Conservation (phyloP, 306 rosid genomes). For the Glycine tomentella region DNA sequence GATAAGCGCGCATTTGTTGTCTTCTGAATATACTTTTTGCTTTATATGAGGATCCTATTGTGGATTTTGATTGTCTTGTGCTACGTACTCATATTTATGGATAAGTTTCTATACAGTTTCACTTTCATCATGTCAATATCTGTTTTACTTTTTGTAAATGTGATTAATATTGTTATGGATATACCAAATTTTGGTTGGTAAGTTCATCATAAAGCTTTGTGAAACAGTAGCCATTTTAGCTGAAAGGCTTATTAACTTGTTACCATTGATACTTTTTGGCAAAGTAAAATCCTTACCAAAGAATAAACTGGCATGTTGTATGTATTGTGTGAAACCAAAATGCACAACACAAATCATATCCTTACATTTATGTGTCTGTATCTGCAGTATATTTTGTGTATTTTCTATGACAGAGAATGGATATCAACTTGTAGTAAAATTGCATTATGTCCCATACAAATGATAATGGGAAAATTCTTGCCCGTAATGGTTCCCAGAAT, state of each 20-base stretch:
- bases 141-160: slow-evolving; percentile 15
- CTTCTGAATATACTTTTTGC: slow-evolving; percentile 31
- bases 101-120: slow-evolving; percentile 1
- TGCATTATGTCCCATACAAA: no score
- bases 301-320: slow-evolving; percentile 7
- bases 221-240: not conserved
- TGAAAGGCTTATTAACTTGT: slow-evolving; percentile 1
- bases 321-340: slow-evolving; percentile 13
- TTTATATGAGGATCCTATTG: not conserved
- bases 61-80: slow-evolving; percentile 13
- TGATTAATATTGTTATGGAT: not conserved
- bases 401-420: no score
- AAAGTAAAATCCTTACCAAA: not conserved
- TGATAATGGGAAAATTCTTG: not conserved
- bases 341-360: not conserved
- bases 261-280: not conserved
- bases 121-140: not conserved
- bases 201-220: slow-evolving; percentile 1
- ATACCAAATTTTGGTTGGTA: not conserved
- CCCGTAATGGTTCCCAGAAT: slow-evolving; percentile 10
- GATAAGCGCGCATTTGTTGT: slow-evolving; percentile 20
- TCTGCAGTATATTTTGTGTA: no score
- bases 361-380: slow-evolving; percentile 8
- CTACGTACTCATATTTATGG: not conserved
- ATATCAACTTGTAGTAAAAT: slow-evolving; percentile 18